Percentiles rank a stretch among this genome's conserved stretches.
phyloP scores from a whole-genome alignment of 2,329 filamentous ascomycete genomes.

The Zopfia rhizophila region DNA sequence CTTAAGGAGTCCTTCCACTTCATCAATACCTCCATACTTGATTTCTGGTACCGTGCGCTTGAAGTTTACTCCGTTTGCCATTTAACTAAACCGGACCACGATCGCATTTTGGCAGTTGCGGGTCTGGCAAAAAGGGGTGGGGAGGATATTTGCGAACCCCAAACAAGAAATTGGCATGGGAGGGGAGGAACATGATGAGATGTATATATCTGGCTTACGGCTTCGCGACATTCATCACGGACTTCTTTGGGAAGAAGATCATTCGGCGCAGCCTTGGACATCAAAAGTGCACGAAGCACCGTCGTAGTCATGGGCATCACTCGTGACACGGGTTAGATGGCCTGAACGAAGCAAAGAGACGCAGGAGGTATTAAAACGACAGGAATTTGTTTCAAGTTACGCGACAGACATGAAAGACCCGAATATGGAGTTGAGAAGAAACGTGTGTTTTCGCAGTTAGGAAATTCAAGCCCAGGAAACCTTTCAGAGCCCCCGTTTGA shows the following conservation, averaged over 20 bases:
- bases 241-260: slow-evolving; percentile 10
- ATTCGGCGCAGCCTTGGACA: background rate
- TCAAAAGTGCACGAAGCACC: background rate
- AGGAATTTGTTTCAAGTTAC: slow-evolving; percentile 1
- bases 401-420: background rate
- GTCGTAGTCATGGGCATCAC: slow-evolving; percentile 6
- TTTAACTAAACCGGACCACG: slow-evolving; percentile 6
- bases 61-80: slow-evolving; percentile 8
- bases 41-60: slow-evolving; percentile 8
- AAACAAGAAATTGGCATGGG: background rate
- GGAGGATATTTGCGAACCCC: background rate
- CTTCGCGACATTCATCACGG: slow-evolving; percentile 8
- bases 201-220: slow-evolving; percentile 7
- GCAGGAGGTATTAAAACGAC: background rate
- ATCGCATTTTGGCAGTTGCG: slow-evolving; percentile 4
- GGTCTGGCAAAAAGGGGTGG: slow-evolving; percentile 11
- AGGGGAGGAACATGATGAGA: background rate
- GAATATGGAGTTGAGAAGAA: background rate
- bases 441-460: background rate
- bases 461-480: no score
- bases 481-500: no score
- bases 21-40: background rate
- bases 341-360: slow-evolving; percentile 2
- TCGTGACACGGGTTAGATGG: slow-evolving; percentile 2
- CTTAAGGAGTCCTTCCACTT: slow-evolving; percentile 5